A percentile compares a stretch with the other conserved stretches of the same genome.
phyloP scores from a whole-genome alignment of 1,284 basidiomycete genomes.

The Leccinum insolens region DNA sequence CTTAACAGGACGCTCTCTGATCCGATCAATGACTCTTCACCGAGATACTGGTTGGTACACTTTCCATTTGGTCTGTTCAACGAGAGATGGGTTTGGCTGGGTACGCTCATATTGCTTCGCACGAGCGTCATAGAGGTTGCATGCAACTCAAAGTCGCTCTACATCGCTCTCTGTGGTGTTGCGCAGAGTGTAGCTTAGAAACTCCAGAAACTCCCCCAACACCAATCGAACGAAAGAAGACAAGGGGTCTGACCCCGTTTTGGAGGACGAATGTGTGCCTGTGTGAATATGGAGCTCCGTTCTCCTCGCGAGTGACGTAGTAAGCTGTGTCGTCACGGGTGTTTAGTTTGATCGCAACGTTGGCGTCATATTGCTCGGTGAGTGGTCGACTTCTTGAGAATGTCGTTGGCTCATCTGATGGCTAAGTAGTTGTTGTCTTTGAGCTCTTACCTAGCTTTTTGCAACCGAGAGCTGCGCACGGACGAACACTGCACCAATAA shows the following conservation, averaged over 20 bases:
- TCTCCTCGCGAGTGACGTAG: constrained; percentile 49
- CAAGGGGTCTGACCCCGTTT: constrained; percentile 42
- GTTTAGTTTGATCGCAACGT: constrained; percentile 61
- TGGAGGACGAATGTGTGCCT: constrained; percentile 54
- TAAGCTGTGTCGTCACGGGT: constrained; percentile 58
- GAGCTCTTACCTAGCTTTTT: background rate
- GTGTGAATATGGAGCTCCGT: constrained; percentile 57
- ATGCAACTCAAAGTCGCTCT: constrained; percentile 33
- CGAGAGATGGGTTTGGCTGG: constrained; percentile 54
- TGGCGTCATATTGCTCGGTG: constrained; percentile 51
- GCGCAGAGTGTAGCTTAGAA: background rate
- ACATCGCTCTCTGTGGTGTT: constrained; percentile 5
- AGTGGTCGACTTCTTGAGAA: background rate
- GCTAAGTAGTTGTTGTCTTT: background rate
- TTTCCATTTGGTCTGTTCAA: background rate
- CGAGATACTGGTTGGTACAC: constrained; percentile 5
- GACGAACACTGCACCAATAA: background rate
- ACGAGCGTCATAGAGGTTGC: constrained; percentile 52
- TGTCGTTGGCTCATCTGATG: background rate
- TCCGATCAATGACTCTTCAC: constrained; percentile 1
- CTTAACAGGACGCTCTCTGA: background rate
- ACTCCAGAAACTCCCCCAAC: background rate
- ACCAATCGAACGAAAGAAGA: constrained; percentile 19
- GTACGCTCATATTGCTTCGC: constrained; percentile 56
- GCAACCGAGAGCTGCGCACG: background rate